Conservation (phyloP, 1,284 basidiomycete genomes). For the Ustilago sp. region DNA sequence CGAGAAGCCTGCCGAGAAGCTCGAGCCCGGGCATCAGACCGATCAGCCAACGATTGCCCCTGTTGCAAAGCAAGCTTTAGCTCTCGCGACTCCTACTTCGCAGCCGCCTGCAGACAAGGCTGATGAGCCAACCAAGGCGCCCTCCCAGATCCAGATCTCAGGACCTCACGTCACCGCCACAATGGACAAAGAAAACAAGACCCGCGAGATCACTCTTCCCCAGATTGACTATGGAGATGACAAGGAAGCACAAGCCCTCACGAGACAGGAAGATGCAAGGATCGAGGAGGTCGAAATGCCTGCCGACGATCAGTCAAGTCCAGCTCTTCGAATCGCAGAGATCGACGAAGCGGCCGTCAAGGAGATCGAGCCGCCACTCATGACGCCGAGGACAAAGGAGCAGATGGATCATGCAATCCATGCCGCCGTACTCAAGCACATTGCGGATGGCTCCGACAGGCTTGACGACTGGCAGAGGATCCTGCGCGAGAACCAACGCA, state of each 20-base stretch:
- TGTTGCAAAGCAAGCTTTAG: neutral
- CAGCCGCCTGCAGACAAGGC: slow-evolving; percentile 7
- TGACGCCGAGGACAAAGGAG: slow-evolving; percentile 51
- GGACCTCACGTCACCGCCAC: slow-evolving; percentile 37
- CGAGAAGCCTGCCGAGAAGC: neutral
- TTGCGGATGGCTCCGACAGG: neutral
- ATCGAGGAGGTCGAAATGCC: slow-evolving; percentile 47
- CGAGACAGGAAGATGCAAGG: slow-evolving; percentile 29
- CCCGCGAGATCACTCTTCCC: slow-evolving; percentile 33
- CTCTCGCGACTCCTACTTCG: neutral
- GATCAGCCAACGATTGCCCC: neutral
- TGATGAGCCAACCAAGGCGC: neutral
- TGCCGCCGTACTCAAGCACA: slow-evolving; percentile 21
- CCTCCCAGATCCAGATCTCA: slow-evolving; percentile 32
- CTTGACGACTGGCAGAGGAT: slow-evolving; percentile 32
- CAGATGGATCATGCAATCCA: slow-evolving; percentile 37
- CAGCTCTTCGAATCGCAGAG: slow-evolving; percentile 37
- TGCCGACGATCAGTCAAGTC: slow-evolving; percentile 11
- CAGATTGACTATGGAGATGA: slow-evolving; percentile 35
- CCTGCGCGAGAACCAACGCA: slow-evolving; percentile 42
- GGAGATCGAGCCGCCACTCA: slow-evolving; percentile 33
- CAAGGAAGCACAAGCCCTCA: slow-evolving; percentile 29
- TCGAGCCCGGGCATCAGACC: neutral
- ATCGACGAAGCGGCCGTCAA: slow-evolving; percentile 26
- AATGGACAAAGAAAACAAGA: slow-evolving; percentile 30